Evolutionary conservation across 805 yeast species (phyloP).

Genomic region (Yarrowia keelungensis): DNA sequence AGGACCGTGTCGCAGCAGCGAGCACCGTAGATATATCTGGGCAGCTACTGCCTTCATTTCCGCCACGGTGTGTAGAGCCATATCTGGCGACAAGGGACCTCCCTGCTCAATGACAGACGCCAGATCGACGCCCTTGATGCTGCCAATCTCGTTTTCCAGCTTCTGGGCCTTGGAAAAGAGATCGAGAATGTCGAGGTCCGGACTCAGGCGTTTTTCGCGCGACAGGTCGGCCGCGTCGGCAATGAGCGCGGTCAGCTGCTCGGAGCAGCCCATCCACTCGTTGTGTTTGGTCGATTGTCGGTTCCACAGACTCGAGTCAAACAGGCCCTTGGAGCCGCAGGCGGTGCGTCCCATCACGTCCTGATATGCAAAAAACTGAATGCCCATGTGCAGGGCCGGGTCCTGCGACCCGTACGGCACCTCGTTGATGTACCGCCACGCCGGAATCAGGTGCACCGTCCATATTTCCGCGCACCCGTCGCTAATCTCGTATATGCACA

Average conservation of each 20-base stretch:
- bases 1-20: conserved; percentile 17
- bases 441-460: conserved; percentile 34
- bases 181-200: conserved; percentile 26
- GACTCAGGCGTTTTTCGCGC: conserved; percentile 29
- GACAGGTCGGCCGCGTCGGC: conserved; percentile 25
- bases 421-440: conserved; percentile 32
- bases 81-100: conserved; percentile 15
- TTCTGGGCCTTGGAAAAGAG: conserved; percentile 32
- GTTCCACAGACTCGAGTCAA: conserved; percentile 32
- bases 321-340: conserved; percentile 27
- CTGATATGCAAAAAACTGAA: conserved; percentile 35
- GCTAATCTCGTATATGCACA: conserved; percentile 18
- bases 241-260: conserved; percentile 25
- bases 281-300: conserved; percentile 31
- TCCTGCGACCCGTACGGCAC: conserved; percentile 29
- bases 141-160: conserved; percentile 32
- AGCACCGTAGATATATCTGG: conserved; percentile 27
- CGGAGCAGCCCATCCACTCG: conserved; percentile 35
- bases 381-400: conserved; percentile 36
- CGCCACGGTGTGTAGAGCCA: conserved; percentile 14
- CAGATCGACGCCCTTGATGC: conserved; percentile 35
- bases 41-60: conserved; percentile 27
- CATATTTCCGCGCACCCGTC: conserved; percentile 31
- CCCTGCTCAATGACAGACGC: background rate
- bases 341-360: conserved; percentile 37